Evolutionary conservation across 345 rosid species (phyloP), one percentile per base, ranked within the genome.

Genomic region (Ceriops zippeliana): DNA sequence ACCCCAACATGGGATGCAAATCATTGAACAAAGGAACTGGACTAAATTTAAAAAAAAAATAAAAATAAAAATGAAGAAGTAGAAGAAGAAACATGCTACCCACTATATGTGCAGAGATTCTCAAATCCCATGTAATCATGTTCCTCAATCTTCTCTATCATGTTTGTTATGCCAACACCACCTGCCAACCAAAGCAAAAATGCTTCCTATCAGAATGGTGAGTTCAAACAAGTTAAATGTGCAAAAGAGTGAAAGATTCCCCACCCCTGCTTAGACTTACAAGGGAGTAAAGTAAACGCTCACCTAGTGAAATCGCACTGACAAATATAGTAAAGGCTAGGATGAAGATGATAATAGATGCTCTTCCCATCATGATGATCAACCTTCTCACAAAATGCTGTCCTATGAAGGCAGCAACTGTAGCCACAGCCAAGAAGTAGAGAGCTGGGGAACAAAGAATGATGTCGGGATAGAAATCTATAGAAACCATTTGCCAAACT

Each of bases 71-170:
- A 22, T 22, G 21, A 30, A 2, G 11, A n/a, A 11, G 16, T 0
- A 30, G 10, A 17, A 6, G 11, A 35, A 30, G 1, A n/a, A 30
- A 1, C 10, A 47, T 5, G 17, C 59, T 74, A 78, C 11, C 46
- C 47, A 0, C 61, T 59, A 53, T 80, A 82, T 38, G 54, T 73
- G 78, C 88, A 84, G 52, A 84, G 84, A 71, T 82, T 80, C 67
- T 82, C 86, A 47, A 84, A 82, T 73, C 88, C 84, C 88, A 84
- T 84, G 70, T 84, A 84, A 15, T 84, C 80, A 2, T 76, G 62
- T 4, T 5, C 63, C 34, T 72, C 32, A 5, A 82, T 71, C 82
- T 80, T 80, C 42, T 24, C 56, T 0, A 80, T 54, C 83, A 78
- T 82, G 80, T 82, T 80, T 6, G 79, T 35, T 72, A 85, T 68